These are phyloP conservation scores for Nemania sp. DNA, from an alignment of 2,329 filamentous ascomycete species.

Conservation along the genomic window DNA sequence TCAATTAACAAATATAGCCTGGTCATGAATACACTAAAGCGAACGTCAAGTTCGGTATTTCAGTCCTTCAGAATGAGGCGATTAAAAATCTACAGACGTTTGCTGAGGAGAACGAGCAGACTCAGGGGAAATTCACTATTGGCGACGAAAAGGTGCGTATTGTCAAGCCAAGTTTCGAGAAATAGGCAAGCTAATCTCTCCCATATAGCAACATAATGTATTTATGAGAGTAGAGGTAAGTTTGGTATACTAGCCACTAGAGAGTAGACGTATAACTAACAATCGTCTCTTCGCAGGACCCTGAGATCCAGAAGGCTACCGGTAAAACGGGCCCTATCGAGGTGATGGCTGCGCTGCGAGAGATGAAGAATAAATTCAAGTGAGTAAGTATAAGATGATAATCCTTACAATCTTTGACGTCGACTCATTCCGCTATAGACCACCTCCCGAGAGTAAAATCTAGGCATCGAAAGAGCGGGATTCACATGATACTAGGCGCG, in stretches of 20 bases:
- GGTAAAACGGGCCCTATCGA: constrained; percentile 83
- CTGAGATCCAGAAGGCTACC: constrained; percentile 84
- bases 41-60: constrained; percentile 89
- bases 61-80: constrained; percentile 78
- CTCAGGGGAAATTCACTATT: constrained; percentile 96
- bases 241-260: constrained; percentile 31
- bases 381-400: constrained; percentile 57
- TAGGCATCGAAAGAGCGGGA: constrained; percentile 13
- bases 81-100: constrained; percentile 83
- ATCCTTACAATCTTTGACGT: background rate
- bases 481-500: background rate
- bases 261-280: background rate
- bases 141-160: constrained; percentile 87
- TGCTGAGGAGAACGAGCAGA: constrained; percentile 83
- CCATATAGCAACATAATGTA: constrained; percentile 84
- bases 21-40: constrained; percentile 99
- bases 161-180: background rate
- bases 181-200: constrained; percentile 24
- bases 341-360: constrained; percentile 86
- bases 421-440: constrained; percentile 25
- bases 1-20: constrained; percentile 65
- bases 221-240: constrained; percentile 90
- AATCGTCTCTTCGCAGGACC: constrained; percentile 67
- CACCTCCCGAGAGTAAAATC: constrained; percentile 35
- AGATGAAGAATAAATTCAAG: constrained; percentile 88